Evolutionary conservation across 1,139 yeast species (phyloP), one percentile per base, ranked within the genome.

Genomic region (Maudiozyma humilis): DNA sequence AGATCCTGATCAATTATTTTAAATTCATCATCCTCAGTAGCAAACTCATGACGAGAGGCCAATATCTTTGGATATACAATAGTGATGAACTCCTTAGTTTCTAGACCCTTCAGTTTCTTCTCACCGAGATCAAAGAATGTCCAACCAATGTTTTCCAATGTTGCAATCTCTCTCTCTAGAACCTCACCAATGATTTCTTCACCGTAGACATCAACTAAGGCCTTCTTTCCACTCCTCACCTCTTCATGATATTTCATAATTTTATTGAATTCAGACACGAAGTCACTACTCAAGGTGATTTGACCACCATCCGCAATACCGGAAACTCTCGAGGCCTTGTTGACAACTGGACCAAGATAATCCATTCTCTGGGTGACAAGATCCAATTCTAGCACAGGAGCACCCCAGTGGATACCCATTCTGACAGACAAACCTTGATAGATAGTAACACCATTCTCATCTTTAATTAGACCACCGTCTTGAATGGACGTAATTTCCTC

Each of bases 271-370:
- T 86, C 95, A 39, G 75, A 74, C 54, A 83, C 69, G 56, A 87
- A 86, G 62, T 89, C 96, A 2, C 82, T 74, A 55, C 95, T 83
- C 43, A 89, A 73, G 0, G 95, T 79, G 36, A 89, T 86, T 63
- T 91, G 96, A n/a, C 98, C 98, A 46, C 99, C 99, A 63, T 88
- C 96, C 0, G 98, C 99, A 41, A 86, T 83, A 2, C 95, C 87
- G 61, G 91, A 82, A 36, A 91, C 89, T 58, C 99, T 75, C 0
- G 97, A 83, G 0, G 99, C 87, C 46, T 96, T 75, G 60, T 91
- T 91, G 23, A 91, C 99, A 91, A 91, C 89, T 0, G 99, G 98
- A 0, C 99, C 99, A 57, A 91, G 84, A 63, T 91, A 91, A 65
- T 91, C 99, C 98, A 93, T 91, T 69, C 99, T 79, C 51, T 89